phyloP scores from a whole-genome alignment of 2,329 filamentous ascomycete species.

The Clathrospora elynae region DNA sequence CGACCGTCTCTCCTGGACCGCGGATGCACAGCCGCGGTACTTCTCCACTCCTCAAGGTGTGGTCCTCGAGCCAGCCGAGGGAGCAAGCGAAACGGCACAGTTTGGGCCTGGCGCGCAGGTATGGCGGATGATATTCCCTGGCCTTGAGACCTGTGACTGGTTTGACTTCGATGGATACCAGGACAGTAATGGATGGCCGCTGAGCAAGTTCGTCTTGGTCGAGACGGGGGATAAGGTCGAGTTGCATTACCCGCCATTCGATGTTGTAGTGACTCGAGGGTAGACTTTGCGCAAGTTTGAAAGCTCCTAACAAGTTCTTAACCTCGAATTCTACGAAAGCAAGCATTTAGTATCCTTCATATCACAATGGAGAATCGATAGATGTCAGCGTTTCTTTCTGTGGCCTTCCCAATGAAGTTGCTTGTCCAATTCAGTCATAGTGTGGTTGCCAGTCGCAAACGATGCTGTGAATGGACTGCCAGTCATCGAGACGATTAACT shows the following conservation, averaged over 20 bases:
- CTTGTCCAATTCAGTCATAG: no score
- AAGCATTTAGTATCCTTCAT: no score
- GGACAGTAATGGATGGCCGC: slow-evolving; percentile 39
- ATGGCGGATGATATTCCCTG: slow-evolving; percentile 36
- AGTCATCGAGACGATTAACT: no score
- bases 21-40: slow-evolving; percentile 16
- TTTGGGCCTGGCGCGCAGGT: slow-evolving; percentile 35
- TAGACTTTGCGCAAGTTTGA: not conserved
- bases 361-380: no score
- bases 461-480: no score
- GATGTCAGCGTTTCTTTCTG: no score
- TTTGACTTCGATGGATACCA: slow-evolving; percentile 44
- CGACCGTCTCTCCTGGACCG: slow-evolving; percentile 35
- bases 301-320: no score
- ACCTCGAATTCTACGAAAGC: no score
- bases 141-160: slow-evolving; percentile 36
- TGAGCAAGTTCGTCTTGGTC: slow-evolving; percentile 37
- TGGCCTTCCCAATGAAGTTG: no score
- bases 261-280: slow-evolving; percentile 25
- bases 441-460: no score
- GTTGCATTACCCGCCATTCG: slow-evolving; percentile 40
- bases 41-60: slow-evolving; percentile 34
- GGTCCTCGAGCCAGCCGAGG: slow-evolving; percentile 34
- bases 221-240: slow-evolving; percentile 25
- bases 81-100: slow-evolving; percentile 26